Conservation (phyloP, 768 basidiomycete species). For the Clavulina sp. region DNA sequence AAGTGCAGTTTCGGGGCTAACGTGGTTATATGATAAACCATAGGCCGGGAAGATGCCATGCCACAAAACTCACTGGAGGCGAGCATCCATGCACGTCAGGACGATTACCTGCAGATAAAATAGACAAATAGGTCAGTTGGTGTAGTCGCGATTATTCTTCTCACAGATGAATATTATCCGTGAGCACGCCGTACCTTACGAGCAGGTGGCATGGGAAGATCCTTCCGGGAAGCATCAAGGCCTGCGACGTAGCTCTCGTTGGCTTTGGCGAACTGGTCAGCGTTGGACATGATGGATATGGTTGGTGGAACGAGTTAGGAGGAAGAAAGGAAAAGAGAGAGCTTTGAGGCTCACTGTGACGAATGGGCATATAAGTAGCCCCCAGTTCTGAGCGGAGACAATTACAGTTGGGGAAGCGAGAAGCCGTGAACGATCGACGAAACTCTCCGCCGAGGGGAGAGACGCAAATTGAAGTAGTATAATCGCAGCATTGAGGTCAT, state of each 20-base stretch:
- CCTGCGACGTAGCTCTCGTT: conserved; percentile 30
- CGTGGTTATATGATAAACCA: conserved; percentile 1
- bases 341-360: no score
- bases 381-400: no score
- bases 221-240: conserved; percentile 22
- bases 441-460: no score
- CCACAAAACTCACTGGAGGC: conserved; percentile 33
- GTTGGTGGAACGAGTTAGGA: no score
- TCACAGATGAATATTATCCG: no score
- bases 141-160: conserved; percentile 5
- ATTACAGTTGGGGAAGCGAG: no score
- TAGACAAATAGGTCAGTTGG: background rate
- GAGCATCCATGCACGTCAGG: conserved; percentile 61
- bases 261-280: conserved; percentile 7
- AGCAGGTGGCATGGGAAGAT: conserved; percentile 25
- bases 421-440: no score
- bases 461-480: no score
- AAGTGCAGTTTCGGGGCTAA: conserved; percentile 38
- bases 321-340: no score
- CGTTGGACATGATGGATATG: conserved; percentile 8
- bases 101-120: background rate
- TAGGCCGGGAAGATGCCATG: background rate
- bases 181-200: conserved; percentile 24
- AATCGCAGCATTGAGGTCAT: no score
- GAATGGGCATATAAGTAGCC: no score